A percentile compares a stretch with the other conserved stretches of the same genome.
These are phyloP conservation scores for Graphilbum fragrans DNA, from an alignment of 2,329 filamentous ascomycete genomes.

Conservation along the genomic window DNA sequence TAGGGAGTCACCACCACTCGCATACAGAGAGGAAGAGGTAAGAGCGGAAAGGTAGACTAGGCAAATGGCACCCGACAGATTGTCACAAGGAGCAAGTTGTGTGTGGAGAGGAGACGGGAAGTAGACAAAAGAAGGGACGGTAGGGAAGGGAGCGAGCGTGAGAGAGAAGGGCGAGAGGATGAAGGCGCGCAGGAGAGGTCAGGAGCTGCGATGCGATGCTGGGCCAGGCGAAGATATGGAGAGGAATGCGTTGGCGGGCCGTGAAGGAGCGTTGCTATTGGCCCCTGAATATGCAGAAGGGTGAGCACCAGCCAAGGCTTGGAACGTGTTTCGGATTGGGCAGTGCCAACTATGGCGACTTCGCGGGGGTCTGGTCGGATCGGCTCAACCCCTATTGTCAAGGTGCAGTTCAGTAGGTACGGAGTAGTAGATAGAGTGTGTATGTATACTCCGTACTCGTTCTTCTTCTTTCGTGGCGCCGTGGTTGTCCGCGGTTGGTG, in stretches of 20 bases:
- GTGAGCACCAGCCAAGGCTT: constrained; percentile 6
- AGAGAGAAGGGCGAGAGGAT: neutral
- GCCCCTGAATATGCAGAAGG: neutral
- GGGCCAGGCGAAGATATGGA: neutral
- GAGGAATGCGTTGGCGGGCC: neutral
- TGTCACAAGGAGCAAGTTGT: neutral
- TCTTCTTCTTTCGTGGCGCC: too few species aligned
- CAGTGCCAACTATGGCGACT: too few species aligned
- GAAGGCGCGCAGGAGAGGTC: neutral
- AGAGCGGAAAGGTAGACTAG: too few species aligned
- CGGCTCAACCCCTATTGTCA: neutral
- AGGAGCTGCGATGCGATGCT: neutral
- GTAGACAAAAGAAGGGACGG: neutral
- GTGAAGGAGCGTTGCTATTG: neutral
- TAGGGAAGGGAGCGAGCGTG: neutral
- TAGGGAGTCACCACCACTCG: too few species aligned
- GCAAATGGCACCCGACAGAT: neutral
- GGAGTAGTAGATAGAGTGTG: too few species aligned
- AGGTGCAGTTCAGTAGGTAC: too few species aligned
- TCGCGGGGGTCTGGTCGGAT: too few species aligned
- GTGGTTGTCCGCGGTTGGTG: too few species aligned
- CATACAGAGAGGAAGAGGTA: too few species aligned
- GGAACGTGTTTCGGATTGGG: constrained; percentile 10
- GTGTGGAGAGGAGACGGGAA: neutral
- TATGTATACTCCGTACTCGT: too few species aligned